Evolutionary conservation across 805 yeast genomes (phyloP), one percentile per base, ranked within the genome.

Genomic region (Lachancea sp.): DNA sequence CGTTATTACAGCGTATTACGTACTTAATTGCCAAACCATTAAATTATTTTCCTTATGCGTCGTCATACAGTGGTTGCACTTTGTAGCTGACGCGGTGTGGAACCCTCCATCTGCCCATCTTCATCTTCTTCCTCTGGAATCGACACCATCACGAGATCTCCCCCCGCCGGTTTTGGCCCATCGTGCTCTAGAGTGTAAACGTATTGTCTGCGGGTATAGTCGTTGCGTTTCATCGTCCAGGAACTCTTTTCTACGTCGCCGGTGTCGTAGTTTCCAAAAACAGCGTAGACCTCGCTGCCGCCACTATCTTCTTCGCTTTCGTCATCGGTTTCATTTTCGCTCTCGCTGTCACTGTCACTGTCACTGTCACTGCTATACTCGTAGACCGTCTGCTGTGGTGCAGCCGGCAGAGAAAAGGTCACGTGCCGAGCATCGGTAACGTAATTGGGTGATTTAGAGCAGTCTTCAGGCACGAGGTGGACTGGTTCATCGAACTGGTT

Each of bases 381-480:
- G 48, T 49, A 25, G 34, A 43, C 24, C 46, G 54, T 34, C 41
- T 51, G 29, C 41, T n/a, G 20, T 8, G 33, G 40, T 19, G 29
- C 24, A 15, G 26, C 17, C 15, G 41, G 41, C 23, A 37, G 24
- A 16, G 41, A 15, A 16, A 37, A 37, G 11, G 41, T 30, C 41
- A 37, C 41, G 41, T 37, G 41, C 15, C 16, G 20, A 9, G 18
- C 7, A 5, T 28, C 34, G 28, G 13, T 17, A 8, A 34, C 21
- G 38, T 34, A 34, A 34, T 17, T 20, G 16, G 23, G 34, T 9
- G 18, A 12, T 9, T 12, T n/a, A 6, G 20, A 16, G 5, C 3
- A 23, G 24, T 22, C 19, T 16, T 13, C 30, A 13, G 8, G 12
- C 20, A 17, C 34, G 13, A 29, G 21, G 8, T 21, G 21, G 12